Percentiles rank a stretch among this genome's conserved stretches.
These are phyloP conservation scores for Fusarium dlaminii DNA, from an alignment of 2,329 filamentous ascomycete genomes.

Conservation along the genomic window DNA sequence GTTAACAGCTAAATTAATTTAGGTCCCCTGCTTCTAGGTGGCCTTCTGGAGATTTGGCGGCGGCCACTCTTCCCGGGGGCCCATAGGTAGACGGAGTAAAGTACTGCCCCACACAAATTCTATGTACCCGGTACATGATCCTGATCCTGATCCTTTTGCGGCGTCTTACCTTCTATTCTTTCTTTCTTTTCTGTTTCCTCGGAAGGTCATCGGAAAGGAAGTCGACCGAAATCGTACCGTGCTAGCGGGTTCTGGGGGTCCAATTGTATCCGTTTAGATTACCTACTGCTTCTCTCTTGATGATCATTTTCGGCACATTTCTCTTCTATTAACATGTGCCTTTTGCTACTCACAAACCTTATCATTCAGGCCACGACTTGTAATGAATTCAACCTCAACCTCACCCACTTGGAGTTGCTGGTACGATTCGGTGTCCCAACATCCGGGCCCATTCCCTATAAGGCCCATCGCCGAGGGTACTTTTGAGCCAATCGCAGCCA, in stretches of 20 bases:
- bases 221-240: background rate
- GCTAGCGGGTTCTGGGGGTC: background rate
- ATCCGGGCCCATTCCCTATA: slow-evolving; percentile 36
- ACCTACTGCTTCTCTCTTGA: background rate
- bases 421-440: slow-evolving; percentile 40
- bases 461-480: background rate
- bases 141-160: background rate
- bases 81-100: background rate
- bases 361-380: slow-evolving; percentile 19
- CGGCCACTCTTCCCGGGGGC: slow-evolving; percentile 1
- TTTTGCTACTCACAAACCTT: background rate
- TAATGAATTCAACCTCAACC: background rate
- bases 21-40: slow-evolving; percentile 35
- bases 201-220: slow-evolving; percentile 16
- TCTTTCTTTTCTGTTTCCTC: slow-evolving; percentile 11
- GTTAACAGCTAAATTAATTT: slow-evolving; percentile 21
- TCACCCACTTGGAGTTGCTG: slow-evolving; percentile 15
- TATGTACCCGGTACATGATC: slow-evolving; percentile 10
- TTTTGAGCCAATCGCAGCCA: slow-evolving; percentile 40
- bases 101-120: background rate
- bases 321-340: background rate
- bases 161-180: slow-evolving; percentile 1
- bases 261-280: background rate
- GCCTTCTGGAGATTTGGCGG: slow-evolving; percentile 28
- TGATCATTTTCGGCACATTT: background rate